Percentiles rank a stretch among this genome's conserved stretches.
Evolutionary conservation across 176 grass and related monocot species (phyloP).

Genomic region (Hyparrhenia diplandra): DNA sequence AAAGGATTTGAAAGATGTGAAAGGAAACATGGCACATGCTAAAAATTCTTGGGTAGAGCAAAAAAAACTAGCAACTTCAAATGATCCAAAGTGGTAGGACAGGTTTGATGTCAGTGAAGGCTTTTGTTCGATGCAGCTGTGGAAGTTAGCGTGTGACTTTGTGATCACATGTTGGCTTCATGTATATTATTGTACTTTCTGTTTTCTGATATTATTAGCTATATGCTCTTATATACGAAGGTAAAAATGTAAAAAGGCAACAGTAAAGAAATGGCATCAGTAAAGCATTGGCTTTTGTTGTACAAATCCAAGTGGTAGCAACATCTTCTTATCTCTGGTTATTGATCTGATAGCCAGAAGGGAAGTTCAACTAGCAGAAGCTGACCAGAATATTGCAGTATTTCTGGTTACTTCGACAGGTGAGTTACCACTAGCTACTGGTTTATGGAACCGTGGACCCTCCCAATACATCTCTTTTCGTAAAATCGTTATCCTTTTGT

Average conservation of each 20-base stretch:
- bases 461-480: too few relatives aligned
- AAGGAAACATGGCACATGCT: constrained; percentile 37
- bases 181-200: constrained; percentile 24
- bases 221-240: not conserved
- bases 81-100: constrained; percentile 47
- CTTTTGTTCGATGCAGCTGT: constrained; percentile 22
- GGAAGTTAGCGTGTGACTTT: constrained; percentile 25
- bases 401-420: too few relatives aligned
- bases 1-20: constrained; percentile 20
- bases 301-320: not conserved
- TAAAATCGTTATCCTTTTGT: too few relatives aligned
- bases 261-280: not conserved
- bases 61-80: constrained; percentile 14
- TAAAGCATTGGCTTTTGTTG: not conserved
- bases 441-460: too few relatives aligned
- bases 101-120: constrained; percentile 20
- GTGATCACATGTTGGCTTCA: constrained; percentile 23
- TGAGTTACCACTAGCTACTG: too few relatives aligned
- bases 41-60: constrained; percentile 4
- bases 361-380: not conserved
- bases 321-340: not conserved
- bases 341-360: not conserved
- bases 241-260: not conserved
- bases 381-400: too few relatives aligned
- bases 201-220: constrained; percentile 4